Percentiles rank a stretch among this genome's conserved stretches.
phyloP scores from a whole-genome alignment of 306 rosid species.

The Acacia acuminata region DNA sequence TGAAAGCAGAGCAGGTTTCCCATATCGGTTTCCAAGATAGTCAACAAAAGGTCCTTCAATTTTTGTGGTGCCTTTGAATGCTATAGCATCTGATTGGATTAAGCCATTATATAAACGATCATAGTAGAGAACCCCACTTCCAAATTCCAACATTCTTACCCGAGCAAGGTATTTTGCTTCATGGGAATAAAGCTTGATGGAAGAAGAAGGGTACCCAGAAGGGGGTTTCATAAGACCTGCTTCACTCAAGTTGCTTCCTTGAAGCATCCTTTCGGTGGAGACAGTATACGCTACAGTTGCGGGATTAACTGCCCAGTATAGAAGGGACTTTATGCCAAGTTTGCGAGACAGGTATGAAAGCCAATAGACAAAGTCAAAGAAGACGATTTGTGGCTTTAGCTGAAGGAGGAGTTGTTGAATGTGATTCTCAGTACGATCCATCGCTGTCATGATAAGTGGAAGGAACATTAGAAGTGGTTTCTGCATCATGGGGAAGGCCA shows the following conservation, averaged over 20 bases:
- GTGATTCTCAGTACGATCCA: background rate
- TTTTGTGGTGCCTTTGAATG: constrained; percentile 40
- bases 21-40: background rate
- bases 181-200: constrained; percentile 30
- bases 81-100: constrained; percentile 27
- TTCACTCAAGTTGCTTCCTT: background rate
- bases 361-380: constrained; percentile 34
- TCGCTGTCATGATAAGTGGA: constrained; percentile 7
- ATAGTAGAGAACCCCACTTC: constrained; percentile 33
- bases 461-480: constrained; percentile 39
- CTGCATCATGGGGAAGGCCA: constrained; percentile 9
- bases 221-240: constrained; percentile 31
- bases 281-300: background rate
- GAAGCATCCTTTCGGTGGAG: background rate
- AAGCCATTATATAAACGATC: background rate
- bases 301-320: background rate
- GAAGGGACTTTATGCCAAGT: constrained; percentile 30
- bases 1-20: constrained; percentile 36
- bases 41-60: constrained; percentile 38
- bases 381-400: background rate
- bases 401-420: background rate
- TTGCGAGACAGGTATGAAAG: constrained; percentile 20
- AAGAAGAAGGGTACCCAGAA: constrained; percentile 26
- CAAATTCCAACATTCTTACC: constrained; percentile 13
- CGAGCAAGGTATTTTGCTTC: constrained; percentile 19